Conservation (phyloP, 176 grass and related monocot genomes). For the Echinochloa phyllopogon region DNA sequence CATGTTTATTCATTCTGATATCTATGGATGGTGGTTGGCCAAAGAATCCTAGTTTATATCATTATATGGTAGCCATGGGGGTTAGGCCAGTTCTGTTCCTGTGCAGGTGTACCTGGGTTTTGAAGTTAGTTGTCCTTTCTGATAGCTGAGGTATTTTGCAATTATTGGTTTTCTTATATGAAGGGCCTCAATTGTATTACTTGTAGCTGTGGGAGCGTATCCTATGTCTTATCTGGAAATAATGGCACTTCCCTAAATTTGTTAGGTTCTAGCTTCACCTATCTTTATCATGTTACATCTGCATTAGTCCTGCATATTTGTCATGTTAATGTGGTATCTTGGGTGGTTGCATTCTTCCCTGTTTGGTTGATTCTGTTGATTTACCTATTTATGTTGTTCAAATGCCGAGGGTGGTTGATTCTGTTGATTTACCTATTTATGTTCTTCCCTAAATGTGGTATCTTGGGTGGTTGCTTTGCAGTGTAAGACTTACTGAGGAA, state of each 20-base stretch:
- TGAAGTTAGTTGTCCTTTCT: constrained; percentile 17
- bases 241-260: constrained; percentile 5
- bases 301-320: not conserved
- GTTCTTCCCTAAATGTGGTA: no score
- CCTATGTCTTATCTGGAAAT: constrained; percentile 13
- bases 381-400: not conserved
- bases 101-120: constrained; percentile 32
- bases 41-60: constrained; percentile 14
- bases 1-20: constrained; percentile 1
- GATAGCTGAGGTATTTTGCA: constrained; percentile 18
- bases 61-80: constrained; percentile 4
- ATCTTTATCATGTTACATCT: constrained; percentile 10
- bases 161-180: constrained; percentile 41
- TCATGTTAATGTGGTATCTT: constrained; percentile 20
- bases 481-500: not conserved
- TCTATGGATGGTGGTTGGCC: constrained; percentile 32
- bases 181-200: not conserved
- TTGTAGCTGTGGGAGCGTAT: not conserved
- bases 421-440: not conserved
- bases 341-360: not conserved
- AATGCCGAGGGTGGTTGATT: not conserved
- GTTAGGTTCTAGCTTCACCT: constrained; percentile 11
- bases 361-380: not conserved
- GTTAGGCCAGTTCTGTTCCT: constrained; percentile 7
- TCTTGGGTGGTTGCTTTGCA: no score